phyloP scores from a whole-genome alignment of 768 basidiomycete genomes.

The Pleurotus cornucopiae region DNA sequence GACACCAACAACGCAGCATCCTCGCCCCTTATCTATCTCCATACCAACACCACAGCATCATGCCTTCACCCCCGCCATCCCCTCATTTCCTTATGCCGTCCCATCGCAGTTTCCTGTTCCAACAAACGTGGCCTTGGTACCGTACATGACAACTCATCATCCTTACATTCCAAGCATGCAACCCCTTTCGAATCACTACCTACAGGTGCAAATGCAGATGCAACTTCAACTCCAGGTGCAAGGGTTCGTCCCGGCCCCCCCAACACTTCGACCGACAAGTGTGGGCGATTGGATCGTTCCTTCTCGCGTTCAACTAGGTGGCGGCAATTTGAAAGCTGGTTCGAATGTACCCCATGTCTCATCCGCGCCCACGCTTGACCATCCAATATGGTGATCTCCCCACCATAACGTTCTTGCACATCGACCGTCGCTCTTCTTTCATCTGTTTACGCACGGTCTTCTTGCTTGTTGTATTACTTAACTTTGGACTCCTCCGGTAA shows the following conservation, averaged over 20 bases:
- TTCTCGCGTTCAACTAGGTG: background rate
- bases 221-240: constrained; percentile 12
- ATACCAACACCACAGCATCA: background rate
- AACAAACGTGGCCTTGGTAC: background rate
- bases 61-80: background rate
- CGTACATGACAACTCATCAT: background rate
- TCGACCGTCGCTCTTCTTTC: background rate
- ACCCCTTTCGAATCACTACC: background rate
- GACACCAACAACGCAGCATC: background rate
- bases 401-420: background rate
- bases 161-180: background rate
- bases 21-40: background rate
- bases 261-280: background rate
- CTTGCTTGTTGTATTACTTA: constrained; percentile 3
- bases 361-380: background rate
- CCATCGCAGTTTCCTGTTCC: background rate
- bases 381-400: background rate
- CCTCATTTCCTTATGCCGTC: background rate
- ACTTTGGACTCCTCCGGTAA: background rate
- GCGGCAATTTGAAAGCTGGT: background rate
- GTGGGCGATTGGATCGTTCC: constrained; percentile 4
- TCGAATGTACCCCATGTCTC: background rate
- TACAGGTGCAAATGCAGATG: constrained; percentile 9
- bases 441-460: background rate
- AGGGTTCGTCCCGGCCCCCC: background rate